Conservation (phyloP, 2,329 filamentous ascomycete genomes). For the Monosporascus sp. region DNA sequence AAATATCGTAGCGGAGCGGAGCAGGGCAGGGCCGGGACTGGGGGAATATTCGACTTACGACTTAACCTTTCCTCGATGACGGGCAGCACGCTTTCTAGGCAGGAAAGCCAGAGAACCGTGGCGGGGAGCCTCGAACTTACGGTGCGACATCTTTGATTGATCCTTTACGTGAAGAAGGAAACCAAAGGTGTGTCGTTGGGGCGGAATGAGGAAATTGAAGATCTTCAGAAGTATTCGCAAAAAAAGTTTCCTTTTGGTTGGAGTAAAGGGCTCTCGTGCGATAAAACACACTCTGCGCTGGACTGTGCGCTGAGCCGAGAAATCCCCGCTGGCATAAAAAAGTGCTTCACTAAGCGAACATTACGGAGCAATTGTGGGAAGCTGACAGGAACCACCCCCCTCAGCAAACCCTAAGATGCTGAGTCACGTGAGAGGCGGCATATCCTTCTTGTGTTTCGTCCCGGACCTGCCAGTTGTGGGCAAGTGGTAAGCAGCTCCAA, state of each 20-base stretch:
- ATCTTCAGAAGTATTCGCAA: constrained; percentile 11
- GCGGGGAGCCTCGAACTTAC: constrained; percentile 76
- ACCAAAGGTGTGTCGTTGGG: constrained; percentile 25
- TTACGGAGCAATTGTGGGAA: neutral
- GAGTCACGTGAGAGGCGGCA: neutral
- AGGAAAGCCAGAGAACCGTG: constrained; percentile 90
- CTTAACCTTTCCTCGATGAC: constrained; percentile 97
- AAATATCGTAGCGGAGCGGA: too few species aligned
- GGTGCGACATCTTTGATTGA: constrained; percentile 41
- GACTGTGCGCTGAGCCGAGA: neutral
- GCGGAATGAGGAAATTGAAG: constrained; percentile 17
- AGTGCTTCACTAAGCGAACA: neutral
- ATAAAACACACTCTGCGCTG: neutral
- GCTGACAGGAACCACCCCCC: neutral
- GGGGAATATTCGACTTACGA: constrained; percentile 57
- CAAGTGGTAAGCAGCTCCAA: too few species aligned
- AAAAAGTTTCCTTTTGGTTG: constrained; percentile 19
- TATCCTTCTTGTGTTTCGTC: neutral
- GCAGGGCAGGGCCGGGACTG: neutral
- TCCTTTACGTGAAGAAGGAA: constrained; percentile 26
- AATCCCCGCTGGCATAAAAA: neutral
- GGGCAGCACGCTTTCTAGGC: constrained; percentile 85
- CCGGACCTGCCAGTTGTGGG: too few species aligned
- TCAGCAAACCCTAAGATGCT: neutral
- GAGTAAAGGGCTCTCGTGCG: neutral